Conservation (phyloP, 1,139 yeast species). For the Kodamaea alishanica region DNA sequence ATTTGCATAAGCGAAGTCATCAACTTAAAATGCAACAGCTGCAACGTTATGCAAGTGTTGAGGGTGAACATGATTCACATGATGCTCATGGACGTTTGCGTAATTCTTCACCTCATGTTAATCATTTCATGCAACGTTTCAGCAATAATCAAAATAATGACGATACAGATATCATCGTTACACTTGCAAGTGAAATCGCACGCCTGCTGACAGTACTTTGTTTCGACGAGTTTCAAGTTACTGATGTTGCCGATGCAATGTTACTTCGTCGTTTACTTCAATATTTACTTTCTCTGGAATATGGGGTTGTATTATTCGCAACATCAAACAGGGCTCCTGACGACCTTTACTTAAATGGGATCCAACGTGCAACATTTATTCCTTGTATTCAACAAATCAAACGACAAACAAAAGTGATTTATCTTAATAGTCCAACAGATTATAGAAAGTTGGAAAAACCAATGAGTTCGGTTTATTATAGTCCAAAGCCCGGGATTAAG, state of each 20-base stretch:
- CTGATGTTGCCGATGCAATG: conserved; percentile 99
- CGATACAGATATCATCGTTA: conserved; percentile 80
- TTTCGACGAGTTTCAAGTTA: conserved; percentile 94
- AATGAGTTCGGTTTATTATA: conserved; percentile 72
- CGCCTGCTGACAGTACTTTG: conserved; percentile 73
- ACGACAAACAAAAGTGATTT: conserved; percentile 68
- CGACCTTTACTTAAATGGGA: conserved; percentile 87
- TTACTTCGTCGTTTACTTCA: conserved; percentile 71
- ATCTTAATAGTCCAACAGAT: conserved; percentile 86
- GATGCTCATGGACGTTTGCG: too few species aligned
- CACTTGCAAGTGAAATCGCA: conserved; percentile 81
- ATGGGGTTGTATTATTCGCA: conserved; percentile 85
- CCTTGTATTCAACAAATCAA: conserved; percentile 87
- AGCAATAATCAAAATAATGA: conserved; percentile 38
- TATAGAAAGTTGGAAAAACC: conserved; percentile 88
- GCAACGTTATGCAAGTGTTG: neutral
- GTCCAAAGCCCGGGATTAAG: conserved; percentile 61
- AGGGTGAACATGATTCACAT: conserved; percentile 1
- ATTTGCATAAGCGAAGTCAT: conserved; percentile 82
- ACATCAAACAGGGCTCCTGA: conserved; percentile 95
- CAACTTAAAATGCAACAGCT: conserved; percentile 50
- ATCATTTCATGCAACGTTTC: too few species aligned
- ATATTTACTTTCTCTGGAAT: conserved; percentile 57
- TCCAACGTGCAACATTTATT: conserved; percentile 83
- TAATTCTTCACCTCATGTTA: too few species aligned